Conservation (phyloP, 2,329 filamentous ascomycete species). For the Claviceps sp. region DNA sequence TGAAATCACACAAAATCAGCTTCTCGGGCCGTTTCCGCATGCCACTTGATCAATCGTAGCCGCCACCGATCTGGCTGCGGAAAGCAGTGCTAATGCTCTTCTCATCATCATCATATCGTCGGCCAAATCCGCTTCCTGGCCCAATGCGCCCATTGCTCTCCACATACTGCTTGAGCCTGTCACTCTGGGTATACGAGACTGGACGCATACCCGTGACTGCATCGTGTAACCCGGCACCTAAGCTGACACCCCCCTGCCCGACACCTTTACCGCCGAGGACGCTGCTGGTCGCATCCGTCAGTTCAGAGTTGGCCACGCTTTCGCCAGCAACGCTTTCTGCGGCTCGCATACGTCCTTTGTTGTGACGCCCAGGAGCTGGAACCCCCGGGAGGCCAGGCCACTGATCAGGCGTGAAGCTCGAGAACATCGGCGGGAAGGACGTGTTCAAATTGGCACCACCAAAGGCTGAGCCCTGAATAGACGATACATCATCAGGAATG, state of each 20-base stretch:
- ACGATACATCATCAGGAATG: constrained; percentile 93
- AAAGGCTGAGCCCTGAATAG: constrained; percentile 82
- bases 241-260: constrained; percentile 76
- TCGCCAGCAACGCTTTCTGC: constrained; percentile 78
- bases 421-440: constrained; percentile 91
- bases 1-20: neutral
- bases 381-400: constrained; percentile 77
- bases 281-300: constrained; percentile 70
- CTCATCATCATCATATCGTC: constrained; percentile 77
- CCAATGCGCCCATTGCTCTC: constrained; percentile 66
- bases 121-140: constrained; percentile 54
- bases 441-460: constrained; percentile 62
- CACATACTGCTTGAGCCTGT: constrained; percentile 88
- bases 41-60: constrained; percentile 40
- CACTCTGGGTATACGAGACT: constrained; percentile 46
- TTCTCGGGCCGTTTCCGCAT: constrained; percentile 2
- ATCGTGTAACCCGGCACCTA: constrained; percentile 67
- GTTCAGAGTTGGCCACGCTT: constrained; percentile 82
- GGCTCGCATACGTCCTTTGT: constrained; percentile 52
- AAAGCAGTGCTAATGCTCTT: constrained; percentile 95
- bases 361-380: constrained; percentile 44
- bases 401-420: constrained; percentile 71
- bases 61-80: constrained; percentile 75
- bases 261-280: constrained; percentile 63
- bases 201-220: constrained; percentile 51